Evolutionary conservation across 2,329 filamentous ascomycete genomes (phyloP).

Genomic region (Fusarium bulbicola): DNA sequence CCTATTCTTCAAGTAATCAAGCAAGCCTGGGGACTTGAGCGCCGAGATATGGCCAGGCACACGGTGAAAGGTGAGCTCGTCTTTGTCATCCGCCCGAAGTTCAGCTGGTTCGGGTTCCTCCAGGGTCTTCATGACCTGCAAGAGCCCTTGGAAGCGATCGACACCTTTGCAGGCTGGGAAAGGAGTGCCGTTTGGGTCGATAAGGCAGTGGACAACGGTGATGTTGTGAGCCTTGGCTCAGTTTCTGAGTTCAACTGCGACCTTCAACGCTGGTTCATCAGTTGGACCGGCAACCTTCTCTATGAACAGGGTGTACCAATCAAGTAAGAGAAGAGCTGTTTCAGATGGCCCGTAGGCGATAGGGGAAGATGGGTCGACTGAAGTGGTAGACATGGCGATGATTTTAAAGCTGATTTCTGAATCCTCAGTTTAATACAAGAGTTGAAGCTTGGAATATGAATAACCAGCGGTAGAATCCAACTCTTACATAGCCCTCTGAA

Average conservation of each 20-base stretch:
- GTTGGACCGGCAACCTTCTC: background rate
- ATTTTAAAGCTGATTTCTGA: background rate
- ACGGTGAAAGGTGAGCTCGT: background rate
- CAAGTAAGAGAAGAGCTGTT: background rate
- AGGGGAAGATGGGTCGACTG: background rate
- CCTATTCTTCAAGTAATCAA: background rate
- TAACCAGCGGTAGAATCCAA: accelerated
- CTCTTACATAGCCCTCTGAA: background rate
- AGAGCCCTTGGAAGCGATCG: background rate
- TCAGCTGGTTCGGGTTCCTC: background rate
- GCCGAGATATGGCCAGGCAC: background rate
- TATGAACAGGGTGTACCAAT: conserved; percentile 1
- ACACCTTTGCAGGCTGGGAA: background rate
- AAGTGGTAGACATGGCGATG: background rate
- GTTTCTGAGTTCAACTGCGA: background rate
- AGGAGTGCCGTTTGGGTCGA: background rate
- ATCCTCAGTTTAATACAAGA: background rate
- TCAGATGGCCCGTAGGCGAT: background rate
- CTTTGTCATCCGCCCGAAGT: background rate
- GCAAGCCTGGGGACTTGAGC: background rate
- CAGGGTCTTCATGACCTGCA: background rate
- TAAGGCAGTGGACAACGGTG: background rate
- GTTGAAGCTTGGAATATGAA: background rate
- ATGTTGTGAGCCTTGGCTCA: conserved; percentile 5
- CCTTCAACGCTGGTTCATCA: background rate